Conservation (phyloP, 352 stramenopile genomes). For the Globisporangium spinosum region DNA sequence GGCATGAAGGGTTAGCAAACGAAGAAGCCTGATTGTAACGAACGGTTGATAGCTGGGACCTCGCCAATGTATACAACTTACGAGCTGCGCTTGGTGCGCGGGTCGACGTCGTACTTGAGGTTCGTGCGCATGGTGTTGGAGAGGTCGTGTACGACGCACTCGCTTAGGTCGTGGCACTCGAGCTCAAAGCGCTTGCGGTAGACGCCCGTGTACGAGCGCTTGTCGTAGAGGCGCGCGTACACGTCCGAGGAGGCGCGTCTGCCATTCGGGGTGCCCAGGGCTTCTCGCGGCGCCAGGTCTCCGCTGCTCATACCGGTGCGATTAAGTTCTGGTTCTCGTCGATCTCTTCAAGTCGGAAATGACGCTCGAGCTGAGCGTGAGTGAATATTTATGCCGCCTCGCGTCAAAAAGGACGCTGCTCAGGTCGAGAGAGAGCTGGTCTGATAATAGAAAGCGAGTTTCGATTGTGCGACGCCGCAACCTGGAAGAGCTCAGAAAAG, state of each 20-base stretch:
- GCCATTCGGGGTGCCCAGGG: background rate
- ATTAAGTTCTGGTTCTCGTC: background rate
- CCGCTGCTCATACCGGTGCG: background rate
- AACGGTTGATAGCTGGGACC: background rate
- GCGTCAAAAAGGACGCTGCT: background rate
- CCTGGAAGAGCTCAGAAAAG: background rate
- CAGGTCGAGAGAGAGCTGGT: background rate
- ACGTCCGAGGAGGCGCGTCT: slow-evolving; percentile 26
- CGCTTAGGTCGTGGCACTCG: slow-evolving; percentile 42
- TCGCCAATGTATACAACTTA: slow-evolving; percentile 18
- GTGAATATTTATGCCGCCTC: too few relatives aligned
- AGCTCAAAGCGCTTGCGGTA: slow-evolving; percentile 62
- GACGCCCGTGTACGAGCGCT: slow-evolving; percentile 61
- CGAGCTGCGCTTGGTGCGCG: slow-evolving; percentile 39
- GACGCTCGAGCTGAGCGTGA: background rate
- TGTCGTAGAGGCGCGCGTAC: slow-evolving; percentile 54
- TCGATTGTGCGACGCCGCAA: background rate
- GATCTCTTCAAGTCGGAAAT: background rate
- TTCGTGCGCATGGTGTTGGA: slow-evolving; percentile 53
- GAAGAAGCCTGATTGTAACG: background rate
- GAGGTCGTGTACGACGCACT: slow-evolving; percentile 50
- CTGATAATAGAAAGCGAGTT: background rate
- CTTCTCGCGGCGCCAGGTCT: background rate
- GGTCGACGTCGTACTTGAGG: slow-evolving; percentile 47
- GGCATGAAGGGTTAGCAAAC: background rate